Conservation (phyloP, 2,329 filamentous ascomycete genomes). For the Colletotrichum nymphaeae region DNA sequence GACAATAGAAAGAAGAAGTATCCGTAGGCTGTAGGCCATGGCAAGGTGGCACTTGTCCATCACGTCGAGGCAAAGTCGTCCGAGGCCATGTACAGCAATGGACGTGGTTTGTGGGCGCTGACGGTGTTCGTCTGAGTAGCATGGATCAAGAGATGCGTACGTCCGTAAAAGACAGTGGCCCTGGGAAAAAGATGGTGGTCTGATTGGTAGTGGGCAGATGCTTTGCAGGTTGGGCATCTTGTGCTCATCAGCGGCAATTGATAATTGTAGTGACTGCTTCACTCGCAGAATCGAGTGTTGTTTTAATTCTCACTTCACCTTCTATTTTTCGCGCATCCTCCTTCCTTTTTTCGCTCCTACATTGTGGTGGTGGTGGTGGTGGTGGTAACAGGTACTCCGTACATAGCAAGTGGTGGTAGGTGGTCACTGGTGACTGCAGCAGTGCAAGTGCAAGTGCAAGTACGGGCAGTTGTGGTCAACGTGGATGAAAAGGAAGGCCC, state of each 20-base stretch:
- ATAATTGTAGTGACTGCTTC: background rate
- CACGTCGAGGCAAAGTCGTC: background rate
- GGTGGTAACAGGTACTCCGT: background rate
- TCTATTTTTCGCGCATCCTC: background rate
- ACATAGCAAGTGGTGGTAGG: background rate
- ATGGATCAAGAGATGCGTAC: background rate
- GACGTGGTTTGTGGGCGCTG: background rate
- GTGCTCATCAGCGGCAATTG: background rate
- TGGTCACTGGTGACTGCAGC: background rate
- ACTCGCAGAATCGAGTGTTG: background rate
- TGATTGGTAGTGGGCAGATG: background rate
- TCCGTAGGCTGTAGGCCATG: background rate
- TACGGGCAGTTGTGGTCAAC: background rate
- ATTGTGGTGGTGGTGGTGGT: background rate
- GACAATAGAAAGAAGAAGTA: background rate
- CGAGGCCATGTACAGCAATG: background rate
- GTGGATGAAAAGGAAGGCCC: background rate
- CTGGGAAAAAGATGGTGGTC: background rate
- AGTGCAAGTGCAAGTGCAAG: too few relatives aligned
- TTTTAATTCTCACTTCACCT: background rate
- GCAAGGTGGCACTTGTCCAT: background rate
- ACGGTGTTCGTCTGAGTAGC: background rate
- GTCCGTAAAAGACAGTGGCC: slow-evolving; percentile 7
- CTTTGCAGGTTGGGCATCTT: background rate
- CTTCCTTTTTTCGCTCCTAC: background rate